Conservation (phyloP, 371 early-diverging fungal species). For the Lichtheimia corymbifera region DNA sequence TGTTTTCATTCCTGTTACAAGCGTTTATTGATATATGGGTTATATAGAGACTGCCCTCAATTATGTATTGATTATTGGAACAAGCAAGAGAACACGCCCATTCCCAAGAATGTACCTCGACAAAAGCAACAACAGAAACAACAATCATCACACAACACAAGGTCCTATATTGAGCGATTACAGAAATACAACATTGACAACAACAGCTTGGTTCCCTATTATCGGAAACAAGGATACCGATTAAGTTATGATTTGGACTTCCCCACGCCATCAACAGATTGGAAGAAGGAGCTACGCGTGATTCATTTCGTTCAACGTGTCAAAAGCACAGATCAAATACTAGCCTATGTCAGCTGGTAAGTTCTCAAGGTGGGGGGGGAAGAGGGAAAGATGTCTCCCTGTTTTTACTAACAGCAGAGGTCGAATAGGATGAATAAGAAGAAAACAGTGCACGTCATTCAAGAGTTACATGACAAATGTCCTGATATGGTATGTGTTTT, state of each 20-base stretch:
- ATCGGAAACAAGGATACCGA: conserved; percentile 9
- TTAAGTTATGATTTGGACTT: conserved; percentile 3
- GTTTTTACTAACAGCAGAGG: background rate
- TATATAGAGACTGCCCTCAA: conserved; percentile 26
- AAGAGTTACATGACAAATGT: conserved; percentile 28
- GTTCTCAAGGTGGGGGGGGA: background rate
- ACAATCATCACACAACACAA: background rate
- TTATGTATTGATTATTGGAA: conserved; percentile 33
- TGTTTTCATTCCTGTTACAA: no score
- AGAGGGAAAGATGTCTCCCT: background rate
- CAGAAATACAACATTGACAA: conserved; percentile 3
- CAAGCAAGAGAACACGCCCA: background rate
- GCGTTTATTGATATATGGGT: background rate
- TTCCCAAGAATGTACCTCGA: background rate
- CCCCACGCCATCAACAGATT: background rate
- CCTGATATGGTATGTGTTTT: conserved; percentile 22
- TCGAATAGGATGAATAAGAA: conserved; percentile 5
- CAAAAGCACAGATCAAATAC: conserved; percentile 7
- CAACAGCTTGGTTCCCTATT: background rate
- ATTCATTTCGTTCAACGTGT: conserved; percentile 20
- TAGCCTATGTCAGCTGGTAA: conserved; percentile 36
- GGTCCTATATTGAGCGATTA: background rate
- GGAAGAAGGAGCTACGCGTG: conserved; percentile 7
- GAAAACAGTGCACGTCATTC: conserved; percentile 31
- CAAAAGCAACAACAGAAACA: background rate